Base-by-base conservation (phyloP, 2,329 filamentous ascomycete genomes). In the Cladobotryum protrusum region DNA sequence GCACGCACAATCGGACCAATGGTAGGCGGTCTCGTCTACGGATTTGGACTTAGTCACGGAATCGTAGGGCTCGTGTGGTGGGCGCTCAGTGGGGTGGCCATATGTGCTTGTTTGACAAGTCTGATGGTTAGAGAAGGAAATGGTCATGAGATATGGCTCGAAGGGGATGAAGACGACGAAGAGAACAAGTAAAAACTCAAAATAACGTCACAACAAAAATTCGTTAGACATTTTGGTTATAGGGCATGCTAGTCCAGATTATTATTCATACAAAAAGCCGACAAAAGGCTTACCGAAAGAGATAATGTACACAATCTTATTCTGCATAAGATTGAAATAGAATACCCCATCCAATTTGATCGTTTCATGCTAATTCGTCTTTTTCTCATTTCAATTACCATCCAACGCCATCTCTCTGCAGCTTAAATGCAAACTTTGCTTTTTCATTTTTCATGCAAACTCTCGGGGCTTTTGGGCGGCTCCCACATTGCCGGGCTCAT, bases 61-160 rank as follows among this genome's bases (percentile, higher is more conserved):
- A 56, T 82, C 3, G 74, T 86, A 0, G 82, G 81, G 1, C 67
- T 76, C 7, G 76, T 78, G 0, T 84, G 77, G 67, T 84, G 81
- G 81, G 68, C 69, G 0, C 61, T 84, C 37, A 72, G 72, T 11
- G 63, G 66, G 3, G 67, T 82, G 7, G 78, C 78, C 0, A 54
- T 78, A 0, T 64, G 69, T 18, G 78, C 75, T 0, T 63, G 73
- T 15, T 52, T 77, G 4, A 73, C 76, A 5, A 83, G 78, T 47
- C 72, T 75, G 56, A 73, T 77, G 52, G 77, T 85, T 8, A 68
- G 67, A 46, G 82, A 86, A 56, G 82, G 82, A 0, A 70, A 82
- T 58, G 83, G 83, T 0, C 81, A 85, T 61, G 82, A 85, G 62
- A 78, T 86, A 42, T 73, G 81, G 71, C 61, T 86, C 2, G 78